Evolutionary conservation across 108 stramenopile species (phyloP).

Genomic region (Parmales sp.): DNA sequence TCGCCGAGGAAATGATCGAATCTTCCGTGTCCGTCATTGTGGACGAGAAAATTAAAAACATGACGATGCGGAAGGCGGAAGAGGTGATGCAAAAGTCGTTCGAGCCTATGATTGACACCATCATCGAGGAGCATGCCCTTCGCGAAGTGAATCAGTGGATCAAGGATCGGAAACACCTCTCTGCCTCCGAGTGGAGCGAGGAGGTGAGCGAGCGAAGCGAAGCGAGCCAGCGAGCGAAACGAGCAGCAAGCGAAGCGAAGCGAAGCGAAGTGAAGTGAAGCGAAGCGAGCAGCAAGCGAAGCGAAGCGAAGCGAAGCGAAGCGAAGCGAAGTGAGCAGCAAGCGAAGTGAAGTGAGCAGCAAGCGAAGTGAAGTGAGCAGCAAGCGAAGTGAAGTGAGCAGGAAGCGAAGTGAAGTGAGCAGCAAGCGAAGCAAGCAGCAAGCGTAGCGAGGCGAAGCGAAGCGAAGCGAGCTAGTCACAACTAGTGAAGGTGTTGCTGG

Average conservation of each 20-base stretch:
- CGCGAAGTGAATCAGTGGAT: neutral
- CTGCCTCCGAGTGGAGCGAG: neutral
- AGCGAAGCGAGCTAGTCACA: too few relatives aligned
- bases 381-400: too few relatives aligned
- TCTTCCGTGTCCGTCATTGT: neutral
- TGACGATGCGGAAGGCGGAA: neutral
- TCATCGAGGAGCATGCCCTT: neutral
- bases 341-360: too few relatives aligned
- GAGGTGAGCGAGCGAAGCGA: neutral
- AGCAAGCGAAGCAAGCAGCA: too few relatives aligned
- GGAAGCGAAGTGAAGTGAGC: too few relatives aligned
- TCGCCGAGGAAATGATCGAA: constrained; percentile 6
- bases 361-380: too few relatives aligned
- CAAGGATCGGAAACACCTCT: neutral
- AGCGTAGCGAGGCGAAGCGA: too few relatives aligned
- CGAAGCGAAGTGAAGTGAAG: too few relatives aligned
- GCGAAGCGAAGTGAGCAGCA: too few relatives aligned
- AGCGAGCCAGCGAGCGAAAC: neutral
- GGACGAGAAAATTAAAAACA: neutral
- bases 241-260: neutral
- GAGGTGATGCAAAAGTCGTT: neutral
- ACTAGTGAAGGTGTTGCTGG: too few relatives aligned
- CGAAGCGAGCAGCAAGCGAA: too few relatives aligned
- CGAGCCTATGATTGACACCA: neutral
- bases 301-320: too few relatives aligned